phyloP scores from a whole-genome alignment of 148 eudicot genomes.

The Persicaria maculosa region DNA sequence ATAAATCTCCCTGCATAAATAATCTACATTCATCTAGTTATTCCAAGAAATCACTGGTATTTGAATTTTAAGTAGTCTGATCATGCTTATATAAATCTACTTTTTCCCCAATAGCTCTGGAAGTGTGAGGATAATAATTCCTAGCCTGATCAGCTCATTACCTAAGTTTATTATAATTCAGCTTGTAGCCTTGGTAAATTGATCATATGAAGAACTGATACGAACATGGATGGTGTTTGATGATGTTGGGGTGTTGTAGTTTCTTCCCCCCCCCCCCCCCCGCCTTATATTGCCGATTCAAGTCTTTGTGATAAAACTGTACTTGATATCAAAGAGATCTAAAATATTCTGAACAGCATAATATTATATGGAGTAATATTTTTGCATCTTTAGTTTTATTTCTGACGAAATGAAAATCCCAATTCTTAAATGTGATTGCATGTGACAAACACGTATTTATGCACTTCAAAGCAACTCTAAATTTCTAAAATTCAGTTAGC shows the following conservation, averaged over 20 bases:
- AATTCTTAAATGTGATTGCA: too few species aligned
- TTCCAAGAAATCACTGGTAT: slow-evolving; percentile 43
- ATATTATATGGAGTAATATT: neutral
- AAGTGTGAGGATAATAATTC: neutral
- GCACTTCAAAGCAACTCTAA: neutral
- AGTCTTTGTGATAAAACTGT: neutral
- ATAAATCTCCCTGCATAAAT: slow-evolving; percentile 26
- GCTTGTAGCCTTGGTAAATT: neutral
- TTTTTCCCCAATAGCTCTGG: neutral
- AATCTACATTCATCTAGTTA: slow-evolving; percentile 34
- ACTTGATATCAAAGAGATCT: neutral
- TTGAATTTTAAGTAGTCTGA: neutral
- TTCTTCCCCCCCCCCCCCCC: too few species aligned
- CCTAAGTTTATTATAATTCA: neutral
- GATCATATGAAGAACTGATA: neutral
- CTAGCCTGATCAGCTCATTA: neutral
- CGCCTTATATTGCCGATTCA: too few species aligned
- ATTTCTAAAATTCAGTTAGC: neutral
- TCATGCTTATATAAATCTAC: neutral
- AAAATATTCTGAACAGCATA: neutral
- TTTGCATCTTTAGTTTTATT: neutral
- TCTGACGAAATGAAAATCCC: neutral
- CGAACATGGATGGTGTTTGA: neutral
- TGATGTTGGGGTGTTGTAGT: neutral
- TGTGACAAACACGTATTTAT: neutral